Evolutionary conservation across 257 asterid genomes (phyloP).

Genomic region (Nicotiana tomentosiformis): DNA sequence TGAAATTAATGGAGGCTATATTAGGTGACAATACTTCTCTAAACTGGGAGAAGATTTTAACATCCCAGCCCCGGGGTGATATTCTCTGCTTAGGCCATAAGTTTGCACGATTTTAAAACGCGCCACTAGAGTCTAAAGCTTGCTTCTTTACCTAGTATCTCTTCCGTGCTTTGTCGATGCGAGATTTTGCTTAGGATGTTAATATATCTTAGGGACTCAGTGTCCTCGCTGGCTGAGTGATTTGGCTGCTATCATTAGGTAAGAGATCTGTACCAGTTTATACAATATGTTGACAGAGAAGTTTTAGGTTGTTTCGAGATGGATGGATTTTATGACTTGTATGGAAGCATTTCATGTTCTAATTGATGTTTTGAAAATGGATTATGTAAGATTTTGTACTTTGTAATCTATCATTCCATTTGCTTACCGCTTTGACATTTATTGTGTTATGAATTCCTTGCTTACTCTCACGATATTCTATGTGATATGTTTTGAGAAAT

Average conservation of each 20-base stretch:
- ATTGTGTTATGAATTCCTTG: not conserved
- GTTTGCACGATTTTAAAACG: too few relatives aligned
- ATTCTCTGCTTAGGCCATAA: too few relatives aligned
- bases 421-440: not conserved
- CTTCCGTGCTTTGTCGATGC: too few relatives aligned
- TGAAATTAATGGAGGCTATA: not conserved
- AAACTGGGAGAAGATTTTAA: not conserved
- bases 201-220: too few relatives aligned
- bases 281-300: not conserved
- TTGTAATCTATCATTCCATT: not conserved
- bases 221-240: too few relatives aligned
- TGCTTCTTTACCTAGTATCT: too few relatives aligned
- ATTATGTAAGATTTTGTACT: not conserved
- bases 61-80: too few relatives aligned
- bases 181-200: too few relatives aligned
- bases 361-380: not conserved
- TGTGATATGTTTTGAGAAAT: not conserved
- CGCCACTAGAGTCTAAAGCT: too few relatives aligned
- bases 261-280: constrained; percentile 25
- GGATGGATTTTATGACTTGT: not conserved
- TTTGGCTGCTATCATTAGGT: constrained; percentile 18
- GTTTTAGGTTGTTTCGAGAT: not conserved
- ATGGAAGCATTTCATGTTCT: not conserved
- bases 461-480: not conserved
- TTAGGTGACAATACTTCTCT: not conserved